These are phyloP conservation scores for Heliosperma pusillum DNA, from an alignment of 148 eudicot species.

Conservation along the genomic window DNA sequence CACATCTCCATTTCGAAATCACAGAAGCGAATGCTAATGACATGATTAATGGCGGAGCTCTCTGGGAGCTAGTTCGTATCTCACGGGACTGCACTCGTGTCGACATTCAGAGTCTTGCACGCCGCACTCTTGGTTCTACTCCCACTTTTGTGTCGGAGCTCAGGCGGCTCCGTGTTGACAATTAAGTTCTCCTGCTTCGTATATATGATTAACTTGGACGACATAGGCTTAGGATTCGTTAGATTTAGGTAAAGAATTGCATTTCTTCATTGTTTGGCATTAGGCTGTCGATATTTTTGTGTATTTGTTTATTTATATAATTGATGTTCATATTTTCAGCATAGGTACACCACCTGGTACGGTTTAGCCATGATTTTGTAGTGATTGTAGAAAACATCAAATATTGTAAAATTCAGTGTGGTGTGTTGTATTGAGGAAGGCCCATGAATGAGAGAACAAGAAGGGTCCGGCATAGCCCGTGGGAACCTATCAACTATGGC, in stretches of 20 bases:
- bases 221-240: conserved; percentile 20
- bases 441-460: neutral
- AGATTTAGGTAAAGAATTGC: conserved; percentile 16
- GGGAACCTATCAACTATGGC: too few species aligned
- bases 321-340: neutral
- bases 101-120: conserved; percentile 74
- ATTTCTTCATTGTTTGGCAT: neutral
- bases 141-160: conserved; percentile 65
- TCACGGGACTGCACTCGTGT: conserved; percentile 78
- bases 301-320: too few species aligned
- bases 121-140: conserved; percentile 56
- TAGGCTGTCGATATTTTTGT: conserved; percentile 7
- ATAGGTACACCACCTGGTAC: neutral
- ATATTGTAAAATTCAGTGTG: conserved; percentile 3
- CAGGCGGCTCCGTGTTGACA: conserved; percentile 57
- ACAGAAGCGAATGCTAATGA: conserved; percentile 84
- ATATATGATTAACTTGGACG: neutral
- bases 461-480: neutral
- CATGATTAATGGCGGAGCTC: conserved; percentile 79
- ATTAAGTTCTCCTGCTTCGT: conserved; percentile 23
- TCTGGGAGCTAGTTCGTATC: conserved; percentile 86
- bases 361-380: conserved; percentile 5
- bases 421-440: neutral
- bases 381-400: neutral
- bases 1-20: conserved; percentile 2